These are phyloP conservation scores for Escallonia rubra DNA, from an alignment of 129 eudicot genomes.

Conservation along the genomic window DNA sequence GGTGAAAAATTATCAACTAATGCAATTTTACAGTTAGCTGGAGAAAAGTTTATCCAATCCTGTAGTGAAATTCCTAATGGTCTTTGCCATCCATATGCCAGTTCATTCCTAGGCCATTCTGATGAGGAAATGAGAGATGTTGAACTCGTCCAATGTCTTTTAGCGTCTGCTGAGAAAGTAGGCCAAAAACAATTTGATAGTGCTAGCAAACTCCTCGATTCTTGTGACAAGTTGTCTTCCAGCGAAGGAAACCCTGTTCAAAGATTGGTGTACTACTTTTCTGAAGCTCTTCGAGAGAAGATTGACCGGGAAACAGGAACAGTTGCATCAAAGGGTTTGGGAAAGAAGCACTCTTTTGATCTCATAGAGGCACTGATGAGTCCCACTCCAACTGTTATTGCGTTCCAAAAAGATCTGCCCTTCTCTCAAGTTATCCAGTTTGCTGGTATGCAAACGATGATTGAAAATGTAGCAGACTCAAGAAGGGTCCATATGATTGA, in stretches of 20 bases:
- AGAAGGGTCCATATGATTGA: conserved; percentile 39
- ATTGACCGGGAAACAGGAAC: conserved; percentile 39
- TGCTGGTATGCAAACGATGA: conserved; percentile 30
- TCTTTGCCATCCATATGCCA: conserved; percentile 4
- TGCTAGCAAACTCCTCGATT: conserved; percentile 36
- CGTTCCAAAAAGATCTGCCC: conserved; percentile 27
- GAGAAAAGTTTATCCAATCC: conserved; percentile 24
- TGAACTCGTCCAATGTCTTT: background rate
- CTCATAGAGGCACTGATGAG: conserved; percentile 14
- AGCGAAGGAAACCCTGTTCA: conserved; percentile 25
- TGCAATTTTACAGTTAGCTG: conserved; percentile 22
- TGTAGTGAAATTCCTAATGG: background rate
- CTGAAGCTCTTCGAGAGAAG: conserved; percentile 44
- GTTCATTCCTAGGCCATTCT: background rate
- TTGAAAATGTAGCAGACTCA: conserved; percentile 17
- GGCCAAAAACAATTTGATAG: conserved; percentile 26
- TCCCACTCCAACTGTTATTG: conserved; percentile 7
- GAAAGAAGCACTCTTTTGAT: conserved; percentile 3
- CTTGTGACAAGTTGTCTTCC: conserved; percentile 1
- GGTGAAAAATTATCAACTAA: conserved; percentile 1
- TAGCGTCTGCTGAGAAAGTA: conserved; percentile 25
- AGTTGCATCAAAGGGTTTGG: background rate
- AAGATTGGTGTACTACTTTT: conserved; percentile 46
- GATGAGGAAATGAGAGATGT: conserved; percentile 15
- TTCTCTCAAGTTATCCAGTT: conserved; percentile 31